Evolutionary conservation across 345 rosid species (phyloP), one percentile per base, ranked within the genome.

Genomic region (Raphanus sativus): DNA sequence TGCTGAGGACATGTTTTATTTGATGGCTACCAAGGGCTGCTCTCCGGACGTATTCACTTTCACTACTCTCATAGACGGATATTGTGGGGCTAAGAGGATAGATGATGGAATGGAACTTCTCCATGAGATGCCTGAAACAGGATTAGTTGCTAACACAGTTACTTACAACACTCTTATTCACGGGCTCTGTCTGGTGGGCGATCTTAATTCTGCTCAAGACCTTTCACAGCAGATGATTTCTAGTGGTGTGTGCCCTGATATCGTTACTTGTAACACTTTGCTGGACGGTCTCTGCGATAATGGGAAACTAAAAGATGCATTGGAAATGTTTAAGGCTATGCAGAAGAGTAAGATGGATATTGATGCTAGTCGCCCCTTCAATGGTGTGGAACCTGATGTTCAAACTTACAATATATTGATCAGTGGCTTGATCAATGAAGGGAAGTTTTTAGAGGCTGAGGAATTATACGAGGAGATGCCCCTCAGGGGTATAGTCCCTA

Each of bases 311-410:
- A n/a, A 60, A 9, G 28, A 24, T 4, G 62, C 15, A 58, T 10
- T 58, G 62, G 62, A 58, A 58, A 58, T 58, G 32, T 26, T 60
- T 28, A 12, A 60, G 34, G 9, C 5, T 60, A 2, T 60, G 33
- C 16, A 26, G 64, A 60, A 12, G 9, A 60, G 34, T 60, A 60
- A 5, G 16, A 60, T 60, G 34, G 34, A 60, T 26, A 8, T 60
- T 26, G 34, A 26, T 28, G 1, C 34, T 28, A 26, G 16, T 60
- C 64, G 11, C 1, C 62, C 29, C 17, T 0, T 55, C 32, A 12
- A 12, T 69, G 63, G 50, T 70, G 32, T 70, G 34, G 62, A 30
- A 15, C 29, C 32, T 32, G 15, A 74, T 63, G 71, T 74, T n/a
- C 54, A 48, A 48, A 48, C 55, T 48, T 48, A 12, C 7, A 70